A percentile compares a stretch with the other conserved stretches of the same genome.
Conservation (phyloP, 1,284 basidiomycete genomes). For the Apiotrichum domesticum region DNA sequence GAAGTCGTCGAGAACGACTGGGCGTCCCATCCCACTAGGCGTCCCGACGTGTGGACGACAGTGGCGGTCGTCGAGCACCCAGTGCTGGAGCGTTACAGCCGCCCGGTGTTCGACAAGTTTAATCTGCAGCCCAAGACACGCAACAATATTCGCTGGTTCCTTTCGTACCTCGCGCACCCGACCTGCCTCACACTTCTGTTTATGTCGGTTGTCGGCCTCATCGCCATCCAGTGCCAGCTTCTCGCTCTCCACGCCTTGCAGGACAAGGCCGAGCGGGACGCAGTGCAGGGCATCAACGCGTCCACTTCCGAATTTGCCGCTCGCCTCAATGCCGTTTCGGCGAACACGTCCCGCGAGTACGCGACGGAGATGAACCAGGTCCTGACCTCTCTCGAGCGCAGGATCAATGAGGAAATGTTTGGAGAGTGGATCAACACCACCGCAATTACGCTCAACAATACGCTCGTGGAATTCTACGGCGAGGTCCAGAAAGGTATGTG, state of each 20-base stretch:
- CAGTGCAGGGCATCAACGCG: conserved; percentile 57
- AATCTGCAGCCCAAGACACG: conserved; percentile 20
- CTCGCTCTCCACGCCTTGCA: conserved; percentile 65
- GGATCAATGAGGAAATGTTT: conserved; percentile 79
- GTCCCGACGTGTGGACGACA: conserved; percentile 32
- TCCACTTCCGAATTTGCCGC: conserved; percentile 67
- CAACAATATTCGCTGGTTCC: conserved; percentile 44
- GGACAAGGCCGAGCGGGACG: conserved; percentile 57
- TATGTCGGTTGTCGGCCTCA: conserved; percentile 81
- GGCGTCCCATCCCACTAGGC: conserved; percentile 8
- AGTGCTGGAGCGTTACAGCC: conserved; percentile 35
- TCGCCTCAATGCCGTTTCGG: conserved; percentile 72
- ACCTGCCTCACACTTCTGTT: conserved; percentile 82
- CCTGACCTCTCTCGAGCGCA: conserved; percentile 61
- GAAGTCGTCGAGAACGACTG: conserved; percentile 33
- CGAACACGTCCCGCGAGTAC: conserved; percentile 68
- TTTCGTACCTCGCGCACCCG: conserved; percentile 82
- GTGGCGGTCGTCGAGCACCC: conserved; percentile 45
- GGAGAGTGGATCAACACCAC: conserved; percentile 86
- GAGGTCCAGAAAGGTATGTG: conserved; percentile 44
- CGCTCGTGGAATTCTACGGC: conserved; percentile 50
- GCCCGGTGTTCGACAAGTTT: conserved; percentile 22
- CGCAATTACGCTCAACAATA: conserved; percentile 71
- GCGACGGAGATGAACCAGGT: conserved; percentile 67
- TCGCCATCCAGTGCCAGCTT: conserved; percentile 81